phyloP scores from a whole-genome alignment of 768 basidiomycete genomes.

The Panaeolus papilionaceus region DNA sequence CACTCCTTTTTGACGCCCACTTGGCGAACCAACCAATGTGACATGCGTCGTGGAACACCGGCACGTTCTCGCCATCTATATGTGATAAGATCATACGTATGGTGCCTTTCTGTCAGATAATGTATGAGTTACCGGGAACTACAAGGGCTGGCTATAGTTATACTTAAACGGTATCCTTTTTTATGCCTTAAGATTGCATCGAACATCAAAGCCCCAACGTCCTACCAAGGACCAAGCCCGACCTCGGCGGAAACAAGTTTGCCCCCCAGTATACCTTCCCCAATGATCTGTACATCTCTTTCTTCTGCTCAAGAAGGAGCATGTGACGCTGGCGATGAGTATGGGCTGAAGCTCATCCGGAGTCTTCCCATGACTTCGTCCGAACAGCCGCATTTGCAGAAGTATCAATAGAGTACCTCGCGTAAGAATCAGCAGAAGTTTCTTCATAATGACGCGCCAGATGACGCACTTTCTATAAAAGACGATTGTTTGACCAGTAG shows the following conservation, averaged over 20 bases:
- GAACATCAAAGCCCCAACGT: neutral
- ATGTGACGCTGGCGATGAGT: neutral
- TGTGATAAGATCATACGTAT: constrained; percentile 6
- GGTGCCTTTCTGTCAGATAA: constrained; percentile 4
- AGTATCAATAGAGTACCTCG: neutral
- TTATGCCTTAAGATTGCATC: neutral
- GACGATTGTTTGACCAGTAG: constrained; percentile 11
- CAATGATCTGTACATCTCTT: constrained; percentile 1
- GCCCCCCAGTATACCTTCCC: neutral
- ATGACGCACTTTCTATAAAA: constrained; percentile 7
- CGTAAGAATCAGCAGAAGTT: neutral
- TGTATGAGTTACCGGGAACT: neutral
- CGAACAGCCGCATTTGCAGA: neutral
- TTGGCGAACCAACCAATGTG: neutral
- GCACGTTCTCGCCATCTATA: neutral
- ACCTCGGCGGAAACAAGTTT: neutral
- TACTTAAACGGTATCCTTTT: neutral
- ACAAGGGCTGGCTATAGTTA: neutral
- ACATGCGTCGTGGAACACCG: neutral
- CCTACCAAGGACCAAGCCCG: neutral
- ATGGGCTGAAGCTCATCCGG: neutral
- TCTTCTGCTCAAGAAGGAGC: neutral
- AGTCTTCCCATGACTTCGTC: constrained; percentile 1
- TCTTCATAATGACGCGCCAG: neutral
- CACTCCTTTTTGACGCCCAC: constrained; percentile 6